These are phyloP conservation scores for Rhizopus sp. DNA, from an alignment of 371 early-diverging fungal species.

Conservation along the genomic window DNA sequence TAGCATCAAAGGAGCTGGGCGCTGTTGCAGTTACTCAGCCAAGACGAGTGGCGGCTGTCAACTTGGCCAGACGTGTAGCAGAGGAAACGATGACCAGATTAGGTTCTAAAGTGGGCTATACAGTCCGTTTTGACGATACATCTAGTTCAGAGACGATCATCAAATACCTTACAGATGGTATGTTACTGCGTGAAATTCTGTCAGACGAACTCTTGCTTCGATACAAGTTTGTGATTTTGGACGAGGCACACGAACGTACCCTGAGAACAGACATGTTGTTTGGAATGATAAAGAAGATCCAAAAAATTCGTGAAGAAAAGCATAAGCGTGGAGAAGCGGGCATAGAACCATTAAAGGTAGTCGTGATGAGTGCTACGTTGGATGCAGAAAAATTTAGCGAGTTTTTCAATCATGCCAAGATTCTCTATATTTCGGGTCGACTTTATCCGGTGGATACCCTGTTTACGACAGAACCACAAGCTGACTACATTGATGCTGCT, in stretches of 20 bases:
- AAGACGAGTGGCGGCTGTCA: conserved; percentile 97
- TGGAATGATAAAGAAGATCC: conserved; percentile 89
- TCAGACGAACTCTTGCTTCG: conserved; percentile 75
- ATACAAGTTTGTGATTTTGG: conserved; percentile 92
- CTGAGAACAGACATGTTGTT: conserved; percentile 96
- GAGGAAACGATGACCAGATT: conserved; percentile 83
- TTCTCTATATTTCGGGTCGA: conserved; percentile 82
- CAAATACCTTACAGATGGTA: conserved; percentile 98
- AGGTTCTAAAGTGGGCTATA: conserved; percentile 86
- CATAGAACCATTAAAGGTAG: conserved; percentile 76
- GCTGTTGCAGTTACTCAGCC: conserved; percentile 96
- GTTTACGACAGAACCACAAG: conserved; percentile 75
- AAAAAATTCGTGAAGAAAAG: conserved; percentile 63
- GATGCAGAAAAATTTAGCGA: conserved; percentile 90
- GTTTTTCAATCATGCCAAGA: conserved; percentile 87
- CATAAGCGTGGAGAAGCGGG: conserved; percentile 39
- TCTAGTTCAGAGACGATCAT: conserved; percentile 84
- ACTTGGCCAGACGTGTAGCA: conserved; percentile 91
- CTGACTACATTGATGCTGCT: conserved; percentile 92
- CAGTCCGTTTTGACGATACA: conserved; percentile 95
- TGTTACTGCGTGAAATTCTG: conserved; percentile 93
- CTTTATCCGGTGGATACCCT: conserved; percentile 87
- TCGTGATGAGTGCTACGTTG: conserved; percentile 98
- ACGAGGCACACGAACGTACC: conserved; percentile 99
- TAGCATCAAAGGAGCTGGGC: conserved; percentile 57